These are phyloP conservation scores for Irineochytrium annulatum DNA, from an alignment of 192 early-diverging fungal genomes.

Conservation along the genomic window DNA sequence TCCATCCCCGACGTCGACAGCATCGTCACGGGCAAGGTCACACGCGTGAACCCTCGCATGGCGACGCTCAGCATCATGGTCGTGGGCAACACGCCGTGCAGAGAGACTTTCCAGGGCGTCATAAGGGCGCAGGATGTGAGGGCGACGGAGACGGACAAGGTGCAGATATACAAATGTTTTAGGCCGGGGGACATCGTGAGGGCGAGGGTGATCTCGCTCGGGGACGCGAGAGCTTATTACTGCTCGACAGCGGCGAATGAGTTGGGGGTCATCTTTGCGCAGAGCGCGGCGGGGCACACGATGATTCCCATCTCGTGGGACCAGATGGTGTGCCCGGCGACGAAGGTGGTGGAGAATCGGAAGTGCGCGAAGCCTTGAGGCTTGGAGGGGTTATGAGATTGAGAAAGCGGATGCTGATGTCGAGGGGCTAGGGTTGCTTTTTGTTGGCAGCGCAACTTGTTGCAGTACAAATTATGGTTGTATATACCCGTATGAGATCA, in stretches of 20 bases:
- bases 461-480: too few species aligned
- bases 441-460: too few species aligned
- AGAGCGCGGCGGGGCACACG: slow-evolving; percentile 70
- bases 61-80: slow-evolving; percentile 91
- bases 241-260: slow-evolving; percentile 91
- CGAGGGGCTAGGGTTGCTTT: too few species aligned
- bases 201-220: slow-evolving; percentile 77
- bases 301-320: slow-evolving; percentile 97
- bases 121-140: slow-evolving; percentile 91
- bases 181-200: slow-evolving; percentile 89
- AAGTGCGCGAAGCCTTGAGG: slow-evolving; percentile 89
- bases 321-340: slow-evolving; percentile 95
- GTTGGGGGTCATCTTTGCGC: slow-evolving; percentile 89
- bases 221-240: slow-evolving; percentile 86
- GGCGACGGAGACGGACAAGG: slow-evolving; percentile 90
- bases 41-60: slow-evolving; percentile 82
- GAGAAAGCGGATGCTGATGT: not conserved
- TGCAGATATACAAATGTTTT: slow-evolving; percentile 86
- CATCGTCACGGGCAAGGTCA: slow-evolving; percentile 76
- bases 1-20: slow-evolving; percentile 53
- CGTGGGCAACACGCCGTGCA: slow-evolving; percentile 65
- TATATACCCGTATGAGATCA: too few species aligned
- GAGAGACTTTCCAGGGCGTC: slow-evolving; percentile 71
- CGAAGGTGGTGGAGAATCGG: slow-evolving; percentile 75
- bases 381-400: not conserved